Evolutionary conservation across 257 asterid species (phyloP), one percentile per base, ranked within the genome.

Genomic region (Lavandula angustifolia): DNA sequence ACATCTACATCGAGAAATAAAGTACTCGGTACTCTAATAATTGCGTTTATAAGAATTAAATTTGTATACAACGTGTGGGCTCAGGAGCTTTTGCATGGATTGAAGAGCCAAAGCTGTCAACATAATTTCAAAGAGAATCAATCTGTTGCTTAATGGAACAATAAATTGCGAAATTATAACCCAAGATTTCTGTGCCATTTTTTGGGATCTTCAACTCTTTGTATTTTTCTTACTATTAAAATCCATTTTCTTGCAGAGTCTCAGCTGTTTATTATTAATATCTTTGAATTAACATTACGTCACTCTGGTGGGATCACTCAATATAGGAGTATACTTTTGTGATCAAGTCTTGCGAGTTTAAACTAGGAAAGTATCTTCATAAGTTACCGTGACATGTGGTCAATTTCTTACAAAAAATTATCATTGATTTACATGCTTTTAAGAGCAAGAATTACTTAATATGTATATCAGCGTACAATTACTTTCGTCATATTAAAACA

Each of bases 91-190:
- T 42, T 54, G 51, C 52, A 13, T 42, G 54, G 66, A 31, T 29
- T 50, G 35, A 58, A 72, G 72, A 72, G 77, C 57, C 72, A 66
- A 40, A 64, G 76, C 67, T 56, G 71, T 16, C 53, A 17, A 17
- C 53, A 63, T 46, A 54, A 22, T 27, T 42, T 62, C 40, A 71
- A 63, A 54, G 53, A 56, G 48, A 40, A 63, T 71, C 55, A 40
- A 63, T 71, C 55, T 42, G 7, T 27, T 71, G 54, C 16, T 64
- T 37, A 38, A 32, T 71, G 40, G 10, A 37, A 55, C 43, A 33
- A n/a, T 61, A 62, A 12, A 42, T 61, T 6, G 16, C 8, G 37
- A 54, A 44, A 17, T 44, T 44, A 43, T 43, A 9, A 70, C 38
- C 44, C 37, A 55, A 64, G 41, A 11, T 17, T 35, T 50, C 66